Percentiles rank a stretch among this genome's conserved stretches.
These are phyloP conservation scores for Tylopilus rubrobrunneus DNA, from an alignment of 768 basidiomycete species.

Conservation along the genomic window DNA sequence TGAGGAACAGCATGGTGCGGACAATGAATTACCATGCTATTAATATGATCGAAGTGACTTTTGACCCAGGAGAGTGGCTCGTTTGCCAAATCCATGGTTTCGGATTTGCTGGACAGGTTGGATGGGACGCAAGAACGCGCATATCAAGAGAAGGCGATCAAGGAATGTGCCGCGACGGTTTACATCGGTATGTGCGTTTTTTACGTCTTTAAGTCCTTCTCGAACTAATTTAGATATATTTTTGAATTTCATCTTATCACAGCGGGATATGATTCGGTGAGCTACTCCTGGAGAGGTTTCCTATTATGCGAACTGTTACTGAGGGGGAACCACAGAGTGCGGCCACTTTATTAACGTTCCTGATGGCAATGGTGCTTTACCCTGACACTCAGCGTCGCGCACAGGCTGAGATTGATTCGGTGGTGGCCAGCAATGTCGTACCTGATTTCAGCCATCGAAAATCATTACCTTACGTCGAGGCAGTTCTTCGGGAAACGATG, in stretches of 20 bases:
- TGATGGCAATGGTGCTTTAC: conserved; percentile 30
- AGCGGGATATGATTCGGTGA: conserved; percentile 29
- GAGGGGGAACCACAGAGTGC: conserved; percentile 14
- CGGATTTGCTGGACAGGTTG: conserved; percentile 20
- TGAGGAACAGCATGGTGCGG: conserved; percentile 23
- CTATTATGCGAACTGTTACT: not conserved
- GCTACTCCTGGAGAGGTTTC: not conserved
- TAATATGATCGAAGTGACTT: not conserved
- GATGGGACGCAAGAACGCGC: conserved; percentile 13
- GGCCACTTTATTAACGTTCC: conserved; percentile 21
- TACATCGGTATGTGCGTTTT: conserved; percentile 25
- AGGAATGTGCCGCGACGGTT: conserved; percentile 27
- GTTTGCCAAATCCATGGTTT: conserved; percentile 28
- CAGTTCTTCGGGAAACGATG: conserved; percentile 29
- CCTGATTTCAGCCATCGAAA: conserved; percentile 27
- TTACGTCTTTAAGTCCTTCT: not conserved
- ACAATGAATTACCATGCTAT: not conserved
- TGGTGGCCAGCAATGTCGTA: conserved; percentile 8
- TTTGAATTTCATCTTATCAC: not conserved
- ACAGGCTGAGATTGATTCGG: conserved; percentile 29
- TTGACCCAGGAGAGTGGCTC: conserved; percentile 20
- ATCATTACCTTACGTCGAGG: conserved; percentile 28
- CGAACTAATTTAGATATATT: not conserved
- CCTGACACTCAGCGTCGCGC: conserved; percentile 30
- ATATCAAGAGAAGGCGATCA: conserved; percentile 23